A percentile compares a stretch with the other conserved stretches of the same genome.
phyloP scores from a whole-genome alignment of 768 basidiomycete species.

The Tricholomella constricta region DNA sequence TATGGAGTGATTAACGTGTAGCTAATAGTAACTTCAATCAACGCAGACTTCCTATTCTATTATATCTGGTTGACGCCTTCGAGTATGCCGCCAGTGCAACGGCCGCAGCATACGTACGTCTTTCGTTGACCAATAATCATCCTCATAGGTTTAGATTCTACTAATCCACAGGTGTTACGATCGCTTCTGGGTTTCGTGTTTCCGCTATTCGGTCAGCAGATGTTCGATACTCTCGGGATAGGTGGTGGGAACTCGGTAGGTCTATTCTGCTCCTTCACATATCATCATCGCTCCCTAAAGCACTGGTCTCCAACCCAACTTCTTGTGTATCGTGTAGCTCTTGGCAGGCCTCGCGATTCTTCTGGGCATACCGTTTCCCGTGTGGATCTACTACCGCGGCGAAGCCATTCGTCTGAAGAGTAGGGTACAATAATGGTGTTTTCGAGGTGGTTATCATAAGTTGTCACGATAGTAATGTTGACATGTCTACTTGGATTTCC shows the following conservation, averaged over 20 bases:
- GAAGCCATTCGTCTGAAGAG: conserved; percentile 56
- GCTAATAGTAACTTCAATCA: conserved; percentile 6
- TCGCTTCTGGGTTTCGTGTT: conserved; percentile 50
- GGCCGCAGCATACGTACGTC: conserved; percentile 50
- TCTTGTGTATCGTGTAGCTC: conserved; percentile 36
- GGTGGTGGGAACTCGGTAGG: conserved; percentile 70
- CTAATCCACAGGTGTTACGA: conserved; percentile 46
- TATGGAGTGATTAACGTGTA: no score
- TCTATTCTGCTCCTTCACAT: no score
- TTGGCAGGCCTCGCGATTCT: conserved; percentile 62
- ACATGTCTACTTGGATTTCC: no score
- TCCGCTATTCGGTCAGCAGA: conserved; percentile 57
- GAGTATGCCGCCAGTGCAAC: conserved; percentile 69
- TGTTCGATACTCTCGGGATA: conserved; percentile 60
- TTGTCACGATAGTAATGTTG: no score
- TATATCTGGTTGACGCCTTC: conserved; percentile 75
- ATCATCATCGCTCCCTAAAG: background rate
- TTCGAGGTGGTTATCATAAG: no score
- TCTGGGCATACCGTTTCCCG: conserved; percentile 72
- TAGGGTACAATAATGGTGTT: no score
- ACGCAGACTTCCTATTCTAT: conserved; percentile 61
- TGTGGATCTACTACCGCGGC: conserved; percentile 71
- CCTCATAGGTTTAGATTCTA: no score
- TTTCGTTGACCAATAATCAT: no score
- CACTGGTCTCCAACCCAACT: background rate